phyloP scores from a whole-genome alignment of 345 rosid species.

The Hibiscus syriacus region DNA sequence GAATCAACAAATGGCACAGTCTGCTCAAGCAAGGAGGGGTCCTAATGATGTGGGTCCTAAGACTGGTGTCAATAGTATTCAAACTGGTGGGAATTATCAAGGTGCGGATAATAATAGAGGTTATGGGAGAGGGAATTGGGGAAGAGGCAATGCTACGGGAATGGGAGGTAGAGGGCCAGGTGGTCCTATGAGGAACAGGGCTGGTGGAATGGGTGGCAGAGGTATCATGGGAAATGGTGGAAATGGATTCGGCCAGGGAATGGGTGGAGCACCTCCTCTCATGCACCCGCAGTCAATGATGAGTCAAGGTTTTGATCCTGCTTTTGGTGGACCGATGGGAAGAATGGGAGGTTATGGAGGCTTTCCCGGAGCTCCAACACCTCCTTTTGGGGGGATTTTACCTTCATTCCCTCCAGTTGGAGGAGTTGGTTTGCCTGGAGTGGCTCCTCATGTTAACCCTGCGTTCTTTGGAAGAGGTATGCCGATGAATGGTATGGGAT shows the following conservation, averaged over 20 bases:
- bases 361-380: not conserved
- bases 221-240: constrained; percentile 11
- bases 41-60: not conserved
- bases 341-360: constrained; percentile 4
- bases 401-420: constrained; percentile 1
- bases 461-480: constrained; percentile 6
- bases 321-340: constrained; percentile 2
- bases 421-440: constrained; percentile 4
- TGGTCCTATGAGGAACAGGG: constrained; percentile 5
- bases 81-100: constrained; percentile 1
- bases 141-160: constrained; percentile 4
- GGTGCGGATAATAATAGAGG: constrained; percentile 4
- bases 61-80: constrained; percentile 2
- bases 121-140: constrained; percentile 8
- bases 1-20: constrained; percentile 3
- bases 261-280: constrained; percentile 6
- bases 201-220: constrained; percentile 8
- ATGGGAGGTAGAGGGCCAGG: constrained; percentile 3
- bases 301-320: constrained; percentile 6
- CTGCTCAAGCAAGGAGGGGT: not conserved
- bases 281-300: constrained; percentile 8
- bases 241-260: constrained; percentile 6
- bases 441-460: constrained; percentile 6
- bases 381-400: constrained; percentile 2
- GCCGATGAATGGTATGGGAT: constrained; percentile 7